These are phyloP conservation scores for Penicillium sp. DNA, from an alignment of 2,329 filamentous ascomycete species.

Conservation along the genomic window DNA sequence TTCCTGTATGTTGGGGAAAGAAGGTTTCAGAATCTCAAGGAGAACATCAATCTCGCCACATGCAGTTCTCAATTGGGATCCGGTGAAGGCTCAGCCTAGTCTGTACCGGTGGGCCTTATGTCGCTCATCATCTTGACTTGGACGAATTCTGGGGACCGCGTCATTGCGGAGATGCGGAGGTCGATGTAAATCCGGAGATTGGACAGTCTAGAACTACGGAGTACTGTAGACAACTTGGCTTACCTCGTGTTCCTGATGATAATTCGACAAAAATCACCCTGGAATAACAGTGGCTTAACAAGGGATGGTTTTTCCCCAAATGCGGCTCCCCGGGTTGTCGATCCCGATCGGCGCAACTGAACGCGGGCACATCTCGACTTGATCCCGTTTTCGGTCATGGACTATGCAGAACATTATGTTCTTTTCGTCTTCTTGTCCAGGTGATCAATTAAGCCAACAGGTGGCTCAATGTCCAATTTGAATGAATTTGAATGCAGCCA, in stretches of 20 bases:
- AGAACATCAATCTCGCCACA: neutral
- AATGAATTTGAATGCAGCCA: slow-evolving; percentile 6
- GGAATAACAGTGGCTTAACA: neutral
- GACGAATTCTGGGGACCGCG: slow-evolving; percentile 5
- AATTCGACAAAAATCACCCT: too few species aligned
- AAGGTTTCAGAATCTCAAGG: neutral
- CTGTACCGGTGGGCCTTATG: neutral
- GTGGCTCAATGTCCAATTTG: neutral
- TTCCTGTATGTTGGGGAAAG: neutral
- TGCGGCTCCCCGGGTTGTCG: slow-evolving; percentile 11
- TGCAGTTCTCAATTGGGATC: neutral
- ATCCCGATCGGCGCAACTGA: slow-evolving; percentile 8
- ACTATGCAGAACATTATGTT: neutral
- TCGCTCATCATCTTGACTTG: too few species aligned
- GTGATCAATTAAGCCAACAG: neutral
- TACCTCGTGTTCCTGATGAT: too few species aligned
- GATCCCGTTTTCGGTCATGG: neutral
- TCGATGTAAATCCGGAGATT: slow-evolving; percentile 15
- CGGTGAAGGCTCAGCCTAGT: neutral
- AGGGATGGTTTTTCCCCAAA: slow-evolving; percentile 10
- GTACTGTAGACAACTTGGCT: too few species aligned
- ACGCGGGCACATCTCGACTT: neutral
- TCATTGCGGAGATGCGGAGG: slow-evolving; percentile 6
- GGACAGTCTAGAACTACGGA: neutral
- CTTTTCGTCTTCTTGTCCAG: neutral